Percentiles rank a stretch among this genome's conserved stretches.
Conservation (phyloP, 1,139 yeast species). For the Hyphopichia buzzinii region DNA sequence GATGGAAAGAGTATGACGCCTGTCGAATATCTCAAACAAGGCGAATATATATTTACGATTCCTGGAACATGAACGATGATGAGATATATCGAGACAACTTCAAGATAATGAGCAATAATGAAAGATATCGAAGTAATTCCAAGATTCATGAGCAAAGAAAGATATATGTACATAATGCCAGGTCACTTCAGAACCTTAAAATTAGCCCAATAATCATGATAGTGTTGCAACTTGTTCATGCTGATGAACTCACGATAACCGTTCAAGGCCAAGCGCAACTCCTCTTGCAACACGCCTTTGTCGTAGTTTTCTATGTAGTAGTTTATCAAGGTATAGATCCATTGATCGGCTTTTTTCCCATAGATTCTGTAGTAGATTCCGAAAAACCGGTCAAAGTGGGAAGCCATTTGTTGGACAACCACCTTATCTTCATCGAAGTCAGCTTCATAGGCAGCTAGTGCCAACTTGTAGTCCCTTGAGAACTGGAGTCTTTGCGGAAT, state of each 20-base stretch:
- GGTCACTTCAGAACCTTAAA: too few relatives aligned
- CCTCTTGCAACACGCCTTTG: constrained; percentile 2
- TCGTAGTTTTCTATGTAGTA: constrained; percentile 5
- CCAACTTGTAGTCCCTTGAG: constrained; percentile 7
- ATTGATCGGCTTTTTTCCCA: constrained; percentile 7
- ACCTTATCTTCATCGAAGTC: constrained; percentile 4
- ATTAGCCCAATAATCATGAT: background rate
- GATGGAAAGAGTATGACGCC: constrained; percentile 10
- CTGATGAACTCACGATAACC: background rate
- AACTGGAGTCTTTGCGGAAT: constrained; percentile 10
- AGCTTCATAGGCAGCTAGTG: constrained; percentile 6
- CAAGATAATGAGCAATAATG: too few relatives aligned
- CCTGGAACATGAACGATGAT: too few relatives aligned
- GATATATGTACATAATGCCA: too few relatives aligned
- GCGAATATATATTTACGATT: too few relatives aligned
- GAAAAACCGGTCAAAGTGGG: constrained; percentile 13
- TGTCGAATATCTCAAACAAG: too few relatives aligned
- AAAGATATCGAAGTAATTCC: too few relatives aligned
- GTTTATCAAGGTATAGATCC: constrained; percentile 10
- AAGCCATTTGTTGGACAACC: constrained; percentile 7
- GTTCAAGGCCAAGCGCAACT: background rate
- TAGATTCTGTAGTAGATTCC: constrained; percentile 10
- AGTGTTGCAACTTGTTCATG: background rate
- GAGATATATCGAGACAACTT: too few relatives aligned
- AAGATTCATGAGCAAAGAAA: too few relatives aligned